Conservation (phyloP, 2,329 filamentous ascomycete genomes). For the Apiospora hydei region DNA sequence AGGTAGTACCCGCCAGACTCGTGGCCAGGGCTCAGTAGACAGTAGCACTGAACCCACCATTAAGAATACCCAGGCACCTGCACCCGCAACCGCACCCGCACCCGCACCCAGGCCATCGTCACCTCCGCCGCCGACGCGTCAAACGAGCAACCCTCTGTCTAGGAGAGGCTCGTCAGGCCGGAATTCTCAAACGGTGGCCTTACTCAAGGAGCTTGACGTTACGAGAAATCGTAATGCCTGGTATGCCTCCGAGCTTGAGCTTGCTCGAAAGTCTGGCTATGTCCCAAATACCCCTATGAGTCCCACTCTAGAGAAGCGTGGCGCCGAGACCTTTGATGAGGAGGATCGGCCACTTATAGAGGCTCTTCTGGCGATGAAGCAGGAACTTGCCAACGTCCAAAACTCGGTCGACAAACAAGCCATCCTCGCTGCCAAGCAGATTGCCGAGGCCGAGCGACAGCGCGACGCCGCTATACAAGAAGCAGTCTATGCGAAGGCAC, state of each 20-base stretch:
- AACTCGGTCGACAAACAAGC: slow-evolving; percentile 89
- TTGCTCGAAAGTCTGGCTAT: slow-evolving; percentile 92
- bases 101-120: slow-evolving; percentile 58
- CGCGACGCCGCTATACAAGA: slow-evolving; percentile 93
- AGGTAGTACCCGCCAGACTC: slow-evolving; percentile 54
- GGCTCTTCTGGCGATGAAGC: slow-evolving; percentile 88
- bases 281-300: slow-evolving; percentile 73
- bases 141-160: slow-evolving; percentile 64
- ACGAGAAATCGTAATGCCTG: slow-evolving; percentile 90
- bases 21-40: slow-evolving; percentile 72
- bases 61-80: slow-evolving; percentile 50
- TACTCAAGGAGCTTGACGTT: slow-evolving; percentile 87
- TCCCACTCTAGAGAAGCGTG: slow-evolving; percentile 77
- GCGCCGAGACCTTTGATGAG: slow-evolving; percentile 83
- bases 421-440: slow-evolving; percentile 81
- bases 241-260: slow-evolving; percentile 93
- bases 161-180: slow-evolving; percentile 64
- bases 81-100: slow-evolving; percentile 66
- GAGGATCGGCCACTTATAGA: slow-evolving; percentile 93
- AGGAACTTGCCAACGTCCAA: slow-evolving; percentile 89
- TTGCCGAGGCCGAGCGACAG: slow-evolving; percentile 94
- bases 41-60: slow-evolving; percentile 67
- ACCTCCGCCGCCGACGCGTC: slow-evolving; percentile 64
- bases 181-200: slow-evolving; percentile 72
- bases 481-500: slow-evolving; percentile 93